Evolutionary conservation across 2,329 filamentous ascomycete species (phyloP).

Genomic region (Alternaria sp.): DNA sequence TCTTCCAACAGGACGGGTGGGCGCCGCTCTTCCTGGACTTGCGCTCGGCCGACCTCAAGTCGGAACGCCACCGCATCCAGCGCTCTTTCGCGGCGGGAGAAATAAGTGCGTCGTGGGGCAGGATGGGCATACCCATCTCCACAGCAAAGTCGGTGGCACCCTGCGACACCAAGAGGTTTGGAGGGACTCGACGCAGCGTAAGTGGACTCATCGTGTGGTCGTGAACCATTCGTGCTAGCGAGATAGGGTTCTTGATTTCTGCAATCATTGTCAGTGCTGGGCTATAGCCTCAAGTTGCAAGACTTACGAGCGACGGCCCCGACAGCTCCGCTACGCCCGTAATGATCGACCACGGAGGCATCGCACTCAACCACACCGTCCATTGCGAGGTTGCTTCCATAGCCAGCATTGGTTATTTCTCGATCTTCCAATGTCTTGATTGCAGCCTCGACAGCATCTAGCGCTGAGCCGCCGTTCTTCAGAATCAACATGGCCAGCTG

Average conservation of each 20-base stretch:
- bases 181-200: conserved; percentile 87
- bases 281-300: neutral
- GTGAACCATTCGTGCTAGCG: conserved; percentile 81
- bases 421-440: conserved; percentile 88
- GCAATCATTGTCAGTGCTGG: conserved; percentile 21
- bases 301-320: conserved; percentile 86
- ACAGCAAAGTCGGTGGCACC: conserved; percentile 88
- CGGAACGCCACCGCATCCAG: conserved; percentile 76
- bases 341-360: conserved; percentile 89
- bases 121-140: conserved; percentile 74
- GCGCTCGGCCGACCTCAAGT: conserved; percentile 69
- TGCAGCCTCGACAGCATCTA: conserved; percentile 89
- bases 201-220: conserved; percentile 77
- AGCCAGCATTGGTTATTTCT: conserved; percentile 96
- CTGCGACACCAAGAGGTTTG: conserved; percentile 85
- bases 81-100: conserved; percentile 80
- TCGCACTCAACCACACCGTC: conserved; percentile 94
- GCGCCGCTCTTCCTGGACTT: conserved; percentile 47
- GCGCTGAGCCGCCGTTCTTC: conserved; percentile 76
- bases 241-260: conserved; percentile 95
- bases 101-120: conserved; percentile 79
- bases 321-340: conserved; percentile 89
- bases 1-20: conserved; percentile 37
- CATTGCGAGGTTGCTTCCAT: conserved; percentile 91
- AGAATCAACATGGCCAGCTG: conserved; percentile 82